phyloP scores from a whole-genome alignment of 306 rosid genomes.

The Castanea mollissima region DNA sequence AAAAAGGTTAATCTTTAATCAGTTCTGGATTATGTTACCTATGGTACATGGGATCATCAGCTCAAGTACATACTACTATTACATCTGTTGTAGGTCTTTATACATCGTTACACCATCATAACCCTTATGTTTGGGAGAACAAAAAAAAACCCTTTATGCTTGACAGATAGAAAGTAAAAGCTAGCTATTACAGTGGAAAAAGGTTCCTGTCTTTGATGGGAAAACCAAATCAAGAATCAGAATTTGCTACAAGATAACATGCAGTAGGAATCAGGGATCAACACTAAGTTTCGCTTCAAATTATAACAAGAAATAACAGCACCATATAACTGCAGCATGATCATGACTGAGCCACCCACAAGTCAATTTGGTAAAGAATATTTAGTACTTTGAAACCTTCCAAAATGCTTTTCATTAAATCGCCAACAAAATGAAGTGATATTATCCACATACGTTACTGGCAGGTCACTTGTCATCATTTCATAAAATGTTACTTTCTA shows the following conservation, averaged over 20 bases:
- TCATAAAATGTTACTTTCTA: not conserved
- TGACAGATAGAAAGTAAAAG: not conserved
- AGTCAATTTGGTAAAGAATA: not conserved
- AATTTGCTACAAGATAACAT: not conserved
- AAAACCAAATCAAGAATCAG: not conserved
- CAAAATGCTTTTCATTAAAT: not conserved
- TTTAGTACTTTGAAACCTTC: not conserved
- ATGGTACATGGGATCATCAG: not conserved
- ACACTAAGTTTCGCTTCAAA: not conserved
- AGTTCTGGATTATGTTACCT: no score
- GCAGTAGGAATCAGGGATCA: not conserved
- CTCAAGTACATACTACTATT: not conserved
- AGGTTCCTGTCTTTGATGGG: not conserved
- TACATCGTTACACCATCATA: not conserved
- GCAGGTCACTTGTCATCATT: not conserved
- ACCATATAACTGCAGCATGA: slow-evolving; percentile 1
- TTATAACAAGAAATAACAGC: not conserved
- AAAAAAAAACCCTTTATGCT: not conserved
- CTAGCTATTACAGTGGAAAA: not conserved
- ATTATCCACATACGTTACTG: not conserved
- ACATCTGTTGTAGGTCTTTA: not conserved
- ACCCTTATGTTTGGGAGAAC: not conserved
- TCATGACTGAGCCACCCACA: not conserved
- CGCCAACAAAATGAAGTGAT: not conserved
- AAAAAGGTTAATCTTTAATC: no score